Base-by-base conservation (phyloP, 768 basidiomycete genomes). In the Psilocybe tampanensis region DNA sequence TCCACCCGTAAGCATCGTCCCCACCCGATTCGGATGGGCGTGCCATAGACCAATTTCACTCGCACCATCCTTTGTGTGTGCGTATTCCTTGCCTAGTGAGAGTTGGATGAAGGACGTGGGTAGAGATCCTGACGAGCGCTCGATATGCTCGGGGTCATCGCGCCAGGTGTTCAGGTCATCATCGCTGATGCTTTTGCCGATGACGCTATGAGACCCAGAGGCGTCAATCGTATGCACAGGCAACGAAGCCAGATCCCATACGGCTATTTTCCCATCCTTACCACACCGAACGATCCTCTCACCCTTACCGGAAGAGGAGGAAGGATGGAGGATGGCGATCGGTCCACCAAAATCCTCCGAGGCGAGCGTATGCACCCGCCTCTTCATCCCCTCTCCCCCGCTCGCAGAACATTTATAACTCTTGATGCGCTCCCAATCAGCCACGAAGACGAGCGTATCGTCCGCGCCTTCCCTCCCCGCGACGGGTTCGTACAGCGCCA, bases 201-300 rank as follows among this genome's bases (percentile, higher is more conserved):
- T 70, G 13, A 52, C 32, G n/a, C 8, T 61, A 58, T 15, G 54
- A 64, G 8, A 64, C 70, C 22, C 59, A 52, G 7, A 54, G 4
- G 36, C 36, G 12, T 39, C 36, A 13, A 39, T 44, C 1, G 69
- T 71, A 44, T 76, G 76, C 11, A 72, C 71, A 4, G 59, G 63
- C 7, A 74, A 61, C 0, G 33, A 42, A 21, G 74, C 70, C n/a
- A 78, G 21, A 22, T 73, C 66, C 79, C 78, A 79, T 8, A 76
- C 49, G 1, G 62, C 71, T 12, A 70, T 75, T 33, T 65, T 66
- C 0, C 76, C 76, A 1, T 72, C 73, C 17, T 76, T 72, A 8
- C 72, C 34, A 34, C 77, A 19, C 4, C 60, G 54, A n/a, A 1
- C 69, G 70, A 33, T 61, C 58, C 0, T 65, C 42, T 23, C n/a